phyloP scores from a whole-genome alignment of 257 asterid species.

The Marsdenia floribunda region DNA sequence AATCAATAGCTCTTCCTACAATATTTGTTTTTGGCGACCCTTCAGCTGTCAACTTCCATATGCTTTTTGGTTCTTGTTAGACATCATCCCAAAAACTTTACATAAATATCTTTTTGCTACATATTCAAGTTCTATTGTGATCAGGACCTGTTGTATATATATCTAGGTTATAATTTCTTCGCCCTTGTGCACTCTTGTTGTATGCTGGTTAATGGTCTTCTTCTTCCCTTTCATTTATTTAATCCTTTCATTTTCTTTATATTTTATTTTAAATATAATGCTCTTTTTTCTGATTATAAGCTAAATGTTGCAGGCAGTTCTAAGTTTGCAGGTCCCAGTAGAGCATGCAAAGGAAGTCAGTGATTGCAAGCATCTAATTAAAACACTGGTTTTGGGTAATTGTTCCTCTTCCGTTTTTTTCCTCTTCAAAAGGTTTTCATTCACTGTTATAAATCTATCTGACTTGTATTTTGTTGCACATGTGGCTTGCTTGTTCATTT shows the following conservation, averaged over 20 bases:
- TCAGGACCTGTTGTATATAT: background rate
- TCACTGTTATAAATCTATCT: background rate
- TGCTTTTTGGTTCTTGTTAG: background rate
- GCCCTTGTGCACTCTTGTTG: background rate
- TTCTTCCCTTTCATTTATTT: too few relatives aligned
- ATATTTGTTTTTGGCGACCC: background rate
- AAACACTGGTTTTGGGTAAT: conserved; percentile 96
- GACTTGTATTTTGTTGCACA: background rate
- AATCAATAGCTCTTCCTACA: background rate
- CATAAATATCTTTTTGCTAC: background rate
- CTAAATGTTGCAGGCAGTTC: conserved; percentile 68
- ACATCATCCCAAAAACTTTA: background rate
- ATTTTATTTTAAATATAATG: conserved; percentile 11
- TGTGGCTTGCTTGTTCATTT: background rate
- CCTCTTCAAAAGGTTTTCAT: background rate
- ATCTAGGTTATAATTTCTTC: background rate
- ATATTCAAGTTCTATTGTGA: background rate
- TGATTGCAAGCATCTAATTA: conserved; percentile 97
- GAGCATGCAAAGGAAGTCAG: conserved; percentile 96
- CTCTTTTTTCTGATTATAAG: conserved; percentile 21
- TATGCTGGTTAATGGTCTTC: background rate
- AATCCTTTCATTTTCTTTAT: background rate
- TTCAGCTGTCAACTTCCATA: background rate
- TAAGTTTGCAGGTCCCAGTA: conserved; percentile 69
- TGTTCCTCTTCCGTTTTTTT: conserved; percentile 17